Evolutionary conservation across 139 green algal species (phyloP).

Genomic region (Micractinium sp.): DNA sequence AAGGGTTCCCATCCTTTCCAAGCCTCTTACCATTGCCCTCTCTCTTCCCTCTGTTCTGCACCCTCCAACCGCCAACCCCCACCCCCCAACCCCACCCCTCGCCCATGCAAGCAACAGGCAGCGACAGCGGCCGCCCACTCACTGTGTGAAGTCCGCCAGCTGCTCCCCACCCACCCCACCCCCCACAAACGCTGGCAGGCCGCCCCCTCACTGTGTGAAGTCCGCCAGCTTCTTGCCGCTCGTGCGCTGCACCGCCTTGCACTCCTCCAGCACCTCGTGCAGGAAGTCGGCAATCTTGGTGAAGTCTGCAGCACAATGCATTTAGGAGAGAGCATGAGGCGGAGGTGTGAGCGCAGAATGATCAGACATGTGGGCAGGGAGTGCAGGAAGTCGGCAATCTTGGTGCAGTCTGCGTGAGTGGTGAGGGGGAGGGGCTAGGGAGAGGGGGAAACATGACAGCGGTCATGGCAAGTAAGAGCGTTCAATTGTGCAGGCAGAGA

Average conservation of each 20-base stretch:
- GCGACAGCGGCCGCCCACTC: background rate
- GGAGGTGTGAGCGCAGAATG: too few species aligned
- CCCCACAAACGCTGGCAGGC: too few species aligned
- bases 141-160: conserved; percentile 87
- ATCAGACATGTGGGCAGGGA: too few species aligned
- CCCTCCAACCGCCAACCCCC: too few species aligned
- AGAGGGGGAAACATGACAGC: too few species aligned
- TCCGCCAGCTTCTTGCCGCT: conserved; percentile 90
- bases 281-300: conserved; percentile 78
- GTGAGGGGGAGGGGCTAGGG: background rate
- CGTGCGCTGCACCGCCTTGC: conserved; percentile 79
- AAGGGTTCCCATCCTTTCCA: too few species aligned
- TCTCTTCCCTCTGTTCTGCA: background rate
- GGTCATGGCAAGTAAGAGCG: too few species aligned
- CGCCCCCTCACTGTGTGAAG: conserved; percentile 74
- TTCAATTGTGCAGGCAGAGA: too few species aligned
- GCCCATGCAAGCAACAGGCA: background rate
- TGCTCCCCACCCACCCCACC: conserved; percentile 88
- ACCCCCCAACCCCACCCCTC: background rate
- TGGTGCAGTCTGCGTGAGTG: too few species aligned
- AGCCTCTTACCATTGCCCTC: too few species aligned
- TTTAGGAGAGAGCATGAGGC: background rate
- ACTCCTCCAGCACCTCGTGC: conserved; percentile 68
- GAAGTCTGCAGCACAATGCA: conserved; percentile 62
- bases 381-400: too few species aligned